Conservation (phyloP, 2,329 filamentous ascomycete genomes). For the Neofusicoccum parvum region DNA sequence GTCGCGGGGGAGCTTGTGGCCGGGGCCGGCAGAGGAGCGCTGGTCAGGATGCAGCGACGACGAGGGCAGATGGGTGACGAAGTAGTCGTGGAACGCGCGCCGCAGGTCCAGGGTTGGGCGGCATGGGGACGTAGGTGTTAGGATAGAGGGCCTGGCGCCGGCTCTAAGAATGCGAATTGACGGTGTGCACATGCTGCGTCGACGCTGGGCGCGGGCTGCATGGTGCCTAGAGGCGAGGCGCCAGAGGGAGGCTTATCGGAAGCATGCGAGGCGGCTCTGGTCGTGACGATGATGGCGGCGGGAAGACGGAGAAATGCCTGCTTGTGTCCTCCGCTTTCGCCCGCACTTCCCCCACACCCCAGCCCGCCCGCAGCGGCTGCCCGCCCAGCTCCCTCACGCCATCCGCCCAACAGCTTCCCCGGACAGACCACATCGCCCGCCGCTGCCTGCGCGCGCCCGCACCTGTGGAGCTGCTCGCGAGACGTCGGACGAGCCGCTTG, state of each 20-base stretch:
- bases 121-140: background rate
- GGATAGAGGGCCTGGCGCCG: constrained; percentile 25
- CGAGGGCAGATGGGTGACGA: constrained; percentile 92
- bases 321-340: constrained; percentile 1
- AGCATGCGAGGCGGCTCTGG: constrained; percentile 14
- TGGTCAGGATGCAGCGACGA: constrained; percentile 91
- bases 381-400: background rate
- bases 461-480: background rate
- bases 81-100: constrained; percentile 84
- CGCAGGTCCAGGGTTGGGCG: constrained; percentile 10
- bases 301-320: constrained; percentile 16
- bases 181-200: constrained; percentile 41
- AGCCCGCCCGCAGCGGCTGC: constrained; percentile 1
- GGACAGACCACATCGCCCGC: background rate
- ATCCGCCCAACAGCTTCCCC: background rate
- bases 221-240: constrained; percentile 19
- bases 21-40: constrained; percentile 59
- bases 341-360: background rate
- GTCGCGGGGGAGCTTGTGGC: constrained; percentile 81
- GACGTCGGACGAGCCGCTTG: background rate
- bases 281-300: constrained; percentile 14
- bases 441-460: no score
- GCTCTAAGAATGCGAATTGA: constrained; percentile 32
- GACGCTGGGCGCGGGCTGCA: constrained; percentile 14
- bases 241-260: constrained; percentile 18